These are phyloP conservation scores for Fusarium sp. DNA, from an alignment of 2,329 filamentous ascomycete genomes.

Conservation along the genomic window DNA sequence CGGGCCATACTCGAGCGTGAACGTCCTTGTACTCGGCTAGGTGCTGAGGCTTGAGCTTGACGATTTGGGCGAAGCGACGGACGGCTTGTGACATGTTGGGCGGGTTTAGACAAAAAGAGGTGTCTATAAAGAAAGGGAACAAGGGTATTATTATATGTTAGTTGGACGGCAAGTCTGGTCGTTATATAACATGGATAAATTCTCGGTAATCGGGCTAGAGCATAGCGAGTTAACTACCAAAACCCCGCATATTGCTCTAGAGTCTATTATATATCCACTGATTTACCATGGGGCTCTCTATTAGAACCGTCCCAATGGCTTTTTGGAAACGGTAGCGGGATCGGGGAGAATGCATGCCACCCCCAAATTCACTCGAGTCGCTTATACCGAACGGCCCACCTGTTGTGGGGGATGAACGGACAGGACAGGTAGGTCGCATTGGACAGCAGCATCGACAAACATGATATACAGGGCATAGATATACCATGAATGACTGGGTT, in stretches of 20 bases:
- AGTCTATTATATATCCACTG: neutral
- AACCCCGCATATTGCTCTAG: constrained; percentile 26
- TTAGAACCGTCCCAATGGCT: neutral
- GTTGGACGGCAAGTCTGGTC: neutral
- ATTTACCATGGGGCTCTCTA: neutral
- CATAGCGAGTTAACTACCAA: constrained; percentile 23
- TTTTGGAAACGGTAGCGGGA: neutral
- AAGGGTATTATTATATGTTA: neutral
- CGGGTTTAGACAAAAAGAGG: neutral
- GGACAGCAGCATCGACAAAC: neutral
- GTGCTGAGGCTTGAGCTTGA: constrained; percentile 75
- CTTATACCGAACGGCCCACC: constrained; percentile 12
- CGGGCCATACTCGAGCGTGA: constrained; percentile 80
- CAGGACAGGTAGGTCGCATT: neutral
- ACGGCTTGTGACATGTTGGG: constrained; percentile 50
- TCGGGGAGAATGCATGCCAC: constrained; percentile 1
- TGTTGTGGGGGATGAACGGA: constrained; percentile 16
- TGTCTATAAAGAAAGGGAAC: neutral
- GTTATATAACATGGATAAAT: constrained; percentile 11
- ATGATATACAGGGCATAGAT: neutral
- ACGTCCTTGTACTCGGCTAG: constrained; percentile 77
- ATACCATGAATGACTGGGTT: neutral
- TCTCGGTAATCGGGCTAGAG: constrained; percentile 32
- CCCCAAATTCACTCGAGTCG: neutral
- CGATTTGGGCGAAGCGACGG: constrained; percentile 75